These are phyloP conservation scores for Maudiozyma turicensis DNA, from an alignment of 805 yeast species.

Conservation along the genomic window DNA sequence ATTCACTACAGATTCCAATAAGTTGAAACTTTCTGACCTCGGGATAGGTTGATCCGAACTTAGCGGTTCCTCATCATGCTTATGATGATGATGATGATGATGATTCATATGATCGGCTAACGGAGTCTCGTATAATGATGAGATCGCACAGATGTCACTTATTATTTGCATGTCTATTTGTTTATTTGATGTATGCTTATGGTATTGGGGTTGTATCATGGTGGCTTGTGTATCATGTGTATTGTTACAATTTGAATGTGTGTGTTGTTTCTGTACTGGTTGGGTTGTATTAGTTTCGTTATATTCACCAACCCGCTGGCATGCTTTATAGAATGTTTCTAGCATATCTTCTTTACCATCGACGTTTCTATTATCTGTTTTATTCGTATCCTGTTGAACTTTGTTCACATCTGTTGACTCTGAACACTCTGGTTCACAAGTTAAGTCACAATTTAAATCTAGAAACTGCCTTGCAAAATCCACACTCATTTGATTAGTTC, in stretches of 20 bases:
- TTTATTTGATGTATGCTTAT: conserved; percentile 18
- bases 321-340: conserved; percentile 28
- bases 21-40: conserved; percentile 4
- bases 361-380: neutral
- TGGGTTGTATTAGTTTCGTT: neutral
- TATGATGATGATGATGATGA: conserved; percentile 15
- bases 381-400: neutral
- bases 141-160: conserved; percentile 27
- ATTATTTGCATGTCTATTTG: conserved; percentile 23
- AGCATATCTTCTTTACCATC: conserved; percentile 19
- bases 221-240: neutral
- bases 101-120: conserved; percentile 26
- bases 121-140: conserved; percentile 28
- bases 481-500: no score
- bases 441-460: conserved; percentile 19
- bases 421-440: conserved; percentile 16
- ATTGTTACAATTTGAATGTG: neutral
- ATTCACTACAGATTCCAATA: conserved; percentile 8
- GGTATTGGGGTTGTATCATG: conserved; percentile 1
- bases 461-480: conserved; percentile 1
- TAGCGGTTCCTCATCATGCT: neutral
- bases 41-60: neutral
- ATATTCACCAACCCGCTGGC: conserved; percentile 13
- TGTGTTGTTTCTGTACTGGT: neutral
- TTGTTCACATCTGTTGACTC: neutral